Base-by-base conservation (phyloP, 1,284 basidiomycete genomes). In the Boletus mariae region DNA sequence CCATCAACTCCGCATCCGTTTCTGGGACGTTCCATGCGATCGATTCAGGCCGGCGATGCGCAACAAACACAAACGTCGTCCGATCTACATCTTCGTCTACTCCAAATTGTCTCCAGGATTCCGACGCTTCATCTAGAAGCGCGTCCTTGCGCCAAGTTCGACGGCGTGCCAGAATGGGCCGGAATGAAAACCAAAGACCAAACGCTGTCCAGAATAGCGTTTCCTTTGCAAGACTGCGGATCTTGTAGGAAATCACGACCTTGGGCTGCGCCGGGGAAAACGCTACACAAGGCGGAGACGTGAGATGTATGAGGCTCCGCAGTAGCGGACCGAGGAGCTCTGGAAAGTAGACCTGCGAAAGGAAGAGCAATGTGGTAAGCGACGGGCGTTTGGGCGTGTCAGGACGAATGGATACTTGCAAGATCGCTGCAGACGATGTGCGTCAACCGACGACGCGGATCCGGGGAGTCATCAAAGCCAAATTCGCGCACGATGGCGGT, bases 201-300 rank as follows among this genome's bases (percentile, higher is more conserved):
- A 94, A 88, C 0, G 85, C 85, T 11, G 77, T 74, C 91, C 91
- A 94, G 68, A 94, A 94, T 0, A 84, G 75, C 1, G 82, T 76
- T 65, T 94, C 92, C 61, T 91, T 92, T 2, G 77, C 59, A 38
- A 92, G 73, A 56, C 87, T 91, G 34, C 91, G 84, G 41, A 91
- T 75, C 70, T 86, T 90, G 77, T 92, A 90, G 0, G 85, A 84
- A 28, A 89, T 81, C 32, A 84, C 64, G 41, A 90, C 61, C 38
- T 67, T 59, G 10, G 64, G 53, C 0, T 64, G 51, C 0, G 49
- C 53, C 2, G 32, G 50, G 11, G 58, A 45, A 42, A 50, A 7
- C 35, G 47, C 5, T 12, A 7, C 11, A 58, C 79, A 80, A 0
- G 77, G 76, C 0, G 76, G 72, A 0, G 82, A 79, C 0, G 89